Conservation (phyloP, 805 yeast species). For the Candida alai region DNA sequence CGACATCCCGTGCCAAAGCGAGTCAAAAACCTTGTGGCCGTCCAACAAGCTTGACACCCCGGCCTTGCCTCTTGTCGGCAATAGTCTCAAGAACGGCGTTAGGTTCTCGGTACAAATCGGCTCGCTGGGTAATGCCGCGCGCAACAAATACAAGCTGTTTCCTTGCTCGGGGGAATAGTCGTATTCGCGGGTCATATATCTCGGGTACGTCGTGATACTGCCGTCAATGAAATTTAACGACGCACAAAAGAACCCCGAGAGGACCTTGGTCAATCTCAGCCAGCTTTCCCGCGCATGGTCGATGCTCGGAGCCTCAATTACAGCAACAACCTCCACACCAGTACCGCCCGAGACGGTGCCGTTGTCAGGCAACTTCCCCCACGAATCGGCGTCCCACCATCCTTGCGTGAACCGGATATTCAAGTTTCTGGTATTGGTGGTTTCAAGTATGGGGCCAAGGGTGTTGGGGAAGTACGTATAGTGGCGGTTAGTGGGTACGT, state of each 20-base stretch:
- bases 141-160: conserved; percentile 51
- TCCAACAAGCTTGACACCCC: conserved; percentile 83
- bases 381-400: conserved; percentile 85
- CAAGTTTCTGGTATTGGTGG: conserved; percentile 66
- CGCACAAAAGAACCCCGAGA: conserved; percentile 94
- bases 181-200: conserved; percentile 42
- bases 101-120: conserved; percentile 96
- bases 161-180: conserved; percentile 18
- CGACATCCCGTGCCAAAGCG: conserved; percentile 92
- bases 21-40: conserved; percentile 87
- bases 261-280: conserved; percentile 65
- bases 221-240: conserved; percentile 85
- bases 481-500: conserved; percentile 32
- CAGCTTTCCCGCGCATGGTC: conserved; percentile 61
- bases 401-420: conserved; percentile 91
- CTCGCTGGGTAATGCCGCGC: conserved; percentile 91
- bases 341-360: conserved; percentile 85
- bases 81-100: conserved; percentile 84
- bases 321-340: conserved; percentile 93
- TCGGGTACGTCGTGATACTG: conserved; percentile 62
- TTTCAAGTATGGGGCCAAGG: conserved; percentile 69
- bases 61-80: conserved; percentile 89
- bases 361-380: conserved; percentile 77
- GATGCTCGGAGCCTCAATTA: conserved; percentile 59
- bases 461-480: conserved; percentile 75